Conservation (phyloP, 139 green algal genomes). For the Nannochloris sp. region DNA sequence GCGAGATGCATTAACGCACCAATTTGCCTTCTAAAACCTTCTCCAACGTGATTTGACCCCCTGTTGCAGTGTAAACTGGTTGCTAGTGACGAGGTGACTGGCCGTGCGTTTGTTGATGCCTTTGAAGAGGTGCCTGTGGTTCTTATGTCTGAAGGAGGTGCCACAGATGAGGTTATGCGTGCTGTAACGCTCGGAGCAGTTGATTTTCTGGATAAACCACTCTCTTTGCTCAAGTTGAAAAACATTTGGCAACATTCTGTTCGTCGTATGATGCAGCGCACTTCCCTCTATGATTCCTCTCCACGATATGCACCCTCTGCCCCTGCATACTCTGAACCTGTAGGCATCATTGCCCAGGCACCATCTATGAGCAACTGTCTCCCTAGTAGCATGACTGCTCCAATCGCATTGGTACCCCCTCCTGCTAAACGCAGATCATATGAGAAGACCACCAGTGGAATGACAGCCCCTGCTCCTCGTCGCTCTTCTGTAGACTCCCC, state of each 20-base stretch:
- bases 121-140: conserved; percentile 41
- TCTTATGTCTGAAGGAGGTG: conserved; percentile 36
- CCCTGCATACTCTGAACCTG: neutral
- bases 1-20: neutral
- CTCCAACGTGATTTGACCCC: neutral
- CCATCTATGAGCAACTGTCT: neutral
- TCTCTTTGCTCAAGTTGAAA: conserved; percentile 60
- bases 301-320: neutral
- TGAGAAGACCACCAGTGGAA: neutral
- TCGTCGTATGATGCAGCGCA: conserved; percentile 26
- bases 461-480: neutral
- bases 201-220: conserved; percentile 71
- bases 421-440: neutral
- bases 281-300: conserved; percentile 1
- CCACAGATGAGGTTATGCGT: conserved; percentile 44
- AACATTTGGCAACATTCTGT: conserved; percentile 87
- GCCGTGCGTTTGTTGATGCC: conserved; percentile 16
- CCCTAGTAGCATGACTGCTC: conserved; percentile 5
- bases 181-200: conserved; percentile 67
- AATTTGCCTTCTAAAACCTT: neutral
- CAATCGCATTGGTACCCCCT: neutral
- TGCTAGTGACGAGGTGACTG: conserved; percentile 4
- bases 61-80: conserved; percentile 21
- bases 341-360: neutral
- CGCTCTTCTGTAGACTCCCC: conserved; percentile 16